Evolutionary conservation across 2,329 filamentous ascomycete genomes (phyloP).

Genomic region (Aspergillus costaricaensis): DNA sequence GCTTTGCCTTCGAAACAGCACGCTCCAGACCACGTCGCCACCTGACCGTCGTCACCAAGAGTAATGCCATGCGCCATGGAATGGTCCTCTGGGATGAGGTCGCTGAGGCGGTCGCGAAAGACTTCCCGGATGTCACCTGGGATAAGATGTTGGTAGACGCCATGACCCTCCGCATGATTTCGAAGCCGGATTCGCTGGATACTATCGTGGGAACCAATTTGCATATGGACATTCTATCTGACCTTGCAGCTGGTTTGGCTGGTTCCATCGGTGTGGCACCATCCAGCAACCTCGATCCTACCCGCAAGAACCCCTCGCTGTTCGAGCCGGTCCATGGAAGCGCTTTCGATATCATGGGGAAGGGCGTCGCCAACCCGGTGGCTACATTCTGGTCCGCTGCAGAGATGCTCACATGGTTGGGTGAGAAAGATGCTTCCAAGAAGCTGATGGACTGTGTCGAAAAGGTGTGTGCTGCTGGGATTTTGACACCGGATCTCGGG

Average conservation of each 20-base stretch:
- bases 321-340: constrained; percentile 67
- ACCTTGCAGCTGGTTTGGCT: constrained; percentile 67
- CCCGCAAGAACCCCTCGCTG: constrained; percentile 59
- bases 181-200: constrained; percentile 53
- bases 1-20: constrained; percentile 57
- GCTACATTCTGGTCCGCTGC: constrained; percentile 69
- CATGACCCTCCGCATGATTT: constrained; percentile 58
- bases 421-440: constrained; percentile 58
- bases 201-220: constrained; percentile 58
- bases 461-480: constrained; percentile 56
- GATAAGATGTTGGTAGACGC: constrained; percentile 61
- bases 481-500: constrained; percentile 62
- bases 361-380: constrained; percentile 62
- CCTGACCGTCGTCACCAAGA: constrained; percentile 59
- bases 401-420: constrained; percentile 66
- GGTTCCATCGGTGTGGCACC: constrained; percentile 72
- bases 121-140: constrained; percentile 54
- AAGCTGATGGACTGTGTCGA: constrained; percentile 61
- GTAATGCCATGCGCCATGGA: constrained; percentile 57
- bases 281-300: constrained; percentile 67
- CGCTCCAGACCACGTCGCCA: constrained; percentile 50
- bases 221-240: constrained; percentile 66
- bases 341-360: constrained; percentile 65
- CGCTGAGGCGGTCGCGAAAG: constrained; percentile 48
- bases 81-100: constrained; percentile 61